Conservation (phyloP, 2,329 filamentous ascomycete species). For the Cytospora piceae region DNA sequence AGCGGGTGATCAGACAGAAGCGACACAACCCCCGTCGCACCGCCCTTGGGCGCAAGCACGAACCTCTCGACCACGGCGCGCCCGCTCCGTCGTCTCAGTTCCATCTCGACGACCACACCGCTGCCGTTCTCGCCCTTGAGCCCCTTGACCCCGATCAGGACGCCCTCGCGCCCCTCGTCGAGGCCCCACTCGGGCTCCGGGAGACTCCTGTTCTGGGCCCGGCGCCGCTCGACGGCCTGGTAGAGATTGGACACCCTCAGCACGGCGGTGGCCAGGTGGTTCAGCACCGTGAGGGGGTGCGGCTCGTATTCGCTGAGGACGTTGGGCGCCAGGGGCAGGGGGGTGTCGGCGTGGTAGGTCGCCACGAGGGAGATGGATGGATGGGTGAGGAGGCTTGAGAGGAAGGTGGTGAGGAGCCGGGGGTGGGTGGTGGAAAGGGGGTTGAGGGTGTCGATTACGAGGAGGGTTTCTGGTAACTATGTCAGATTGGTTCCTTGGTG, state of each 20-base stretch:
- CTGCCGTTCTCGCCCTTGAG: conserved; percentile 45
- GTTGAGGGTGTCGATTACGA: conserved; percentile 82
- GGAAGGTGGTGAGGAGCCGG: conserved; percentile 66
- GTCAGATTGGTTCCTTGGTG: conserved; percentile 30
- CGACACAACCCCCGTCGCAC: conserved; percentile 42
- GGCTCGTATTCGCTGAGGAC: conserved; percentile 63
- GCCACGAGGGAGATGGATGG: conserved; percentile 74
- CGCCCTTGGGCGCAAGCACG: conserved; percentile 46
- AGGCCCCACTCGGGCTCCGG: conserved; percentile 80
- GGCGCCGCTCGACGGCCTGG: conserved; percentile 74
- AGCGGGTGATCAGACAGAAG: conserved; percentile 78
- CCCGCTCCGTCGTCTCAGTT: conserved; percentile 82
- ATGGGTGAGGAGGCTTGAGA: conserved; percentile 65
- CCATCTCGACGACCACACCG: conserved; percentile 78
- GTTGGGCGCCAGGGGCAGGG: conserved; percentile 52
- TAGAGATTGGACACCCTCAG: conserved; percentile 73
- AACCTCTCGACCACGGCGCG: conserved; percentile 73
- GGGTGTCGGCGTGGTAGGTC: conserved; percentile 82
- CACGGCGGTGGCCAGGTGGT: conserved; percentile 87
- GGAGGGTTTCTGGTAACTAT: conserved; percentile 61
- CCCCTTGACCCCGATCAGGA: conserved; percentile 67
- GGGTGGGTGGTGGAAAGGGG: conserved; percentile 59
- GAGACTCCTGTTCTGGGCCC: conserved; percentile 75
- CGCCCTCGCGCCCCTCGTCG: conserved; percentile 75
- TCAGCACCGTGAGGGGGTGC: conserved; percentile 70